Evolutionary conservation across 2,329 filamentous ascomycete genomes (phyloP), one percentile per base, ranked within the genome.

Genomic region (Sordariomycetes sp.): DNA sequence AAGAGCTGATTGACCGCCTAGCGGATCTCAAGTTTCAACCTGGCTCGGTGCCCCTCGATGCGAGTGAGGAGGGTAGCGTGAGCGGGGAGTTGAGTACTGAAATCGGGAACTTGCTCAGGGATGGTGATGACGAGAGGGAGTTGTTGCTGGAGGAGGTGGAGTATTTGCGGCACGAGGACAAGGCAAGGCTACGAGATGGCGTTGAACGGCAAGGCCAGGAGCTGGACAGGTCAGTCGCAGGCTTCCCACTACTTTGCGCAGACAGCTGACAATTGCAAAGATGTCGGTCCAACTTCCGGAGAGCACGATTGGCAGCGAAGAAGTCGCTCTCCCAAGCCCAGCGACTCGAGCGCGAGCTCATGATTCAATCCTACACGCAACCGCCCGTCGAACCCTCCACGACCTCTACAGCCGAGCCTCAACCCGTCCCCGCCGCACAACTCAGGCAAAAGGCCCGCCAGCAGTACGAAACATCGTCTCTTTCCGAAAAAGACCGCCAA

Each of bases 61-160:
- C 57, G 8, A 60, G 62, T 33, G 63, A 67, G 15, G 70, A 72
- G 32, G 63, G 63, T 39, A 68, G 70, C 41, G 65, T 70, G 23
- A 75, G 81, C 36, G 56, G 79, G 15, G 87, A 94, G 58, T 72
- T 95, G 21, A 75, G 77, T 43, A 68, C 75, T 16, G 87, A 95
- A 54, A 94, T 95, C 42, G 79, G 82, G 44, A 78, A 85, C 48
- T 72, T 73, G 14, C 59, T 95, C 40, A 81, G 85, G 46, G 79
- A 84, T 37, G 75, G 83, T 32, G 80, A 93, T 47, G 86, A 93
- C 42, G 86, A 94, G 39, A 72, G 92, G 43, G 88, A 94, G 55
- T 58, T 92, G 14, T 53, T 95, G 21, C 68, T 67, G 31, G 86
- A 92, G 51, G 87, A 94, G 48, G 70, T 86, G 19, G 73, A 82